A percentile compares a stretch with the other conserved stretches of the same genome.
Conservation (phyloP, 2,329 filamentous ascomycete genomes). For the Moelleriella libera region DNA sequence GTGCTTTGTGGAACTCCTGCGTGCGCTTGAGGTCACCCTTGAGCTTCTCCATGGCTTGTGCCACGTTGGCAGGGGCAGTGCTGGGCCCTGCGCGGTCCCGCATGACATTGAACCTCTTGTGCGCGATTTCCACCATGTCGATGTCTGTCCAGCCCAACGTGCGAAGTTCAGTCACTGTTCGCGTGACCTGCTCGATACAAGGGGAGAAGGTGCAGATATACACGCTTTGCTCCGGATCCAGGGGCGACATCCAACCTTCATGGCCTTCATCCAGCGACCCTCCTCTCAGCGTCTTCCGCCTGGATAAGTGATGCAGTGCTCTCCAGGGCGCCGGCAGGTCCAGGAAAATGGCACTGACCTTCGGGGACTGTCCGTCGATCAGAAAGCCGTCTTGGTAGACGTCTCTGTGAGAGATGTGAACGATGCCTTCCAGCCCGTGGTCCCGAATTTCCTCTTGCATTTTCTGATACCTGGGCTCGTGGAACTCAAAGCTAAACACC, state of each 20-base stretch:
- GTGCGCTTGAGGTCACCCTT: slow-evolving; percentile 58
- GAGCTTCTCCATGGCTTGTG: slow-evolving; percentile 63
- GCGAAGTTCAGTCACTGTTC: slow-evolving; percentile 69
- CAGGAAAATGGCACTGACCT: slow-evolving; percentile 60
- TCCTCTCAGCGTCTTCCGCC: slow-evolving; percentile 21
- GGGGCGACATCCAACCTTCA: slow-evolving; percentile 36
- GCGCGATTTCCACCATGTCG: slow-evolving; percentile 78
- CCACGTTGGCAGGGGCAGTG: slow-evolving; percentile 56
- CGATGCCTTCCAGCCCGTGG: slow-evolving; percentile 51
- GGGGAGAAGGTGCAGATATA: slow-evolving; percentile 91
- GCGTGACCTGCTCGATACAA: slow-evolving; percentile 90
- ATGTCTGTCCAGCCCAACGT: slow-evolving; percentile 81
- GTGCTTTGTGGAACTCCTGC: slow-evolving; percentile 44
- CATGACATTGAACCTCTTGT: slow-evolving; percentile 66
- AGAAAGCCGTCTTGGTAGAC: slow-evolving; percentile 66
- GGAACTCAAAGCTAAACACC: slow-evolving; percentile 75
- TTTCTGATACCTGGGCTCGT: slow-evolving; percentile 56
- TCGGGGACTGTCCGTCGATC: slow-evolving; percentile 42
- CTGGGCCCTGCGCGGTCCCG: slow-evolving; percentile 72
- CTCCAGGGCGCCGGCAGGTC: slow-evolving; percentile 74
- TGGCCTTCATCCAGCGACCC: slow-evolving; percentile 10
- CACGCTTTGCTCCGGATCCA: slow-evolving; percentile 58
- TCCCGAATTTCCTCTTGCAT: slow-evolving; percentile 55
- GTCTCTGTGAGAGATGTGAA: slow-evolving; percentile 63
- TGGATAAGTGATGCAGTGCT: slow-evolving; percentile 61